phyloP scores from a whole-genome alignment of 2,329 filamentous ascomycete genomes.

The Cytospora leucostoma region DNA sequence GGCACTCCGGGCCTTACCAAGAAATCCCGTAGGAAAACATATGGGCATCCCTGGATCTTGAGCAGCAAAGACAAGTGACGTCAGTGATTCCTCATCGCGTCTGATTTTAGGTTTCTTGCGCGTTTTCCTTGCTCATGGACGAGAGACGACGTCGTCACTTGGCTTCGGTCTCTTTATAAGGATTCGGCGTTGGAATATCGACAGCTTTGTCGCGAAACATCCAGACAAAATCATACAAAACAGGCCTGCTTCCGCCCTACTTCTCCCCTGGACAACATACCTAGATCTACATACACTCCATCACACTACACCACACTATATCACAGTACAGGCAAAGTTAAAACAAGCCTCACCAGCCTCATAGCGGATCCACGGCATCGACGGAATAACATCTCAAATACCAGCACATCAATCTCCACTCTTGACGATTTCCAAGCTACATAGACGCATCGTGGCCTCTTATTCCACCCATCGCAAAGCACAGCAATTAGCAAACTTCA shows the following conservation, averaged over 20 bases:
- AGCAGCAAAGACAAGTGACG: slow-evolving; percentile 1
- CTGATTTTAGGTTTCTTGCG: too few relatives aligned
- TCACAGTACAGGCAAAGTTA: too few relatives aligned
- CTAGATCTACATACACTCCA: too few relatives aligned
- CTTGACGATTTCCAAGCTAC: background rate
- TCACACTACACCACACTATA: too few relatives aligned
- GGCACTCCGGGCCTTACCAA: background rate
- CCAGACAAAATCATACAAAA: slow-evolving; percentile 13
- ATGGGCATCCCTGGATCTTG: background rate
- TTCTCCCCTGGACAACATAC: background rate
- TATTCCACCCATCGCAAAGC: background rate
- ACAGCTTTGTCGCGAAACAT: slow-evolving; percentile 14
- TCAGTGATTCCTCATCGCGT: slow-evolving; percentile 12
- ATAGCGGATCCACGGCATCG: too few relatives aligned
- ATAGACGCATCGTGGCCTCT: background rate
- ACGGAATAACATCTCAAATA: too few relatives aligned
- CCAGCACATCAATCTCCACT: slow-evolving; percentile 7
- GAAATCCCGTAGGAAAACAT: background rate
- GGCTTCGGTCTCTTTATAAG: slow-evolving; percentile 7
- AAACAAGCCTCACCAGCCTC: too few relatives aligned
- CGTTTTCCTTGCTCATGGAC: slow-evolving; percentile 8
- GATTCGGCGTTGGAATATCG: background rate
- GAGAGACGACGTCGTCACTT: background rate
- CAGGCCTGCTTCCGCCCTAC: background rate
- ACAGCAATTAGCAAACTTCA: background rate